phyloP scores from a whole-genome alignment of 805 yeast species.

The Schizosaccharomyces lindneri region DNA sequence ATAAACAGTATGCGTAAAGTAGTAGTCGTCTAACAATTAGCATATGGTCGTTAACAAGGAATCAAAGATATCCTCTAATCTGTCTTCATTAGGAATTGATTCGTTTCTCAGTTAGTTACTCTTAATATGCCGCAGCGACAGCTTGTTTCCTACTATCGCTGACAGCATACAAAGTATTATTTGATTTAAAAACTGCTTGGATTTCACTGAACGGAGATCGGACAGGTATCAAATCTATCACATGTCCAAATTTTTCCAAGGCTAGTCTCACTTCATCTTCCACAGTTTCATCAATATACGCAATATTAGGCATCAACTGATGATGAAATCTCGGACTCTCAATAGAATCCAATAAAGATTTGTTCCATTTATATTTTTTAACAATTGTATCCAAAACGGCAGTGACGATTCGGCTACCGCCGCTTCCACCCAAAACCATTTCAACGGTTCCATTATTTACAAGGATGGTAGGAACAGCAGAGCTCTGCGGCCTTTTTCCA shows the following conservation, averaged over 20 bases:
- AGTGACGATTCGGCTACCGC: conserved; percentile 72
- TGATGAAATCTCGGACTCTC: conserved; percentile 73
- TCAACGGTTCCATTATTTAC: conserved; percentile 26
- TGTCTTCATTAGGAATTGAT: background rate
- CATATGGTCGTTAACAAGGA: no score
- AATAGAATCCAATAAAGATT: conserved; percentile 40
- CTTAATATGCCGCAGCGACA: background rate
- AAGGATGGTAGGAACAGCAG: conserved; percentile 55
- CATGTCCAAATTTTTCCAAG: conserved; percentile 8
- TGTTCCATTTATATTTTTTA: conserved; percentile 31
- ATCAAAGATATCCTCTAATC: no score
- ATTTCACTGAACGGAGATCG: conserved; percentile 1
- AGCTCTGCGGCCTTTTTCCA: conserved; percentile 58
- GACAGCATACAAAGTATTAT: background rate
- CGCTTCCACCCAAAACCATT: conserved; percentile 71
- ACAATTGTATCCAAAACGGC: conserved; percentile 61
- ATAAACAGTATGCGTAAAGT: no score
- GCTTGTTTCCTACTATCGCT: conserved; percentile 1
- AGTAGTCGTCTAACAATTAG: no score
- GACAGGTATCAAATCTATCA: background rate
- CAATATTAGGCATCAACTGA: conserved; percentile 53
- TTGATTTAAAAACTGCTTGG: conserved; percentile 3
- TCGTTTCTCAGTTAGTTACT: background rate
- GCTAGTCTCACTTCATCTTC: conserved; percentile 10
- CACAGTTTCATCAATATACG: conserved; percentile 34